Percentiles rank a stretch among this genome's conserved stretches.
phyloP scores from a whole-genome alignment of 257 asterid genomes.

The Haberlea rhodopensis region DNA sequence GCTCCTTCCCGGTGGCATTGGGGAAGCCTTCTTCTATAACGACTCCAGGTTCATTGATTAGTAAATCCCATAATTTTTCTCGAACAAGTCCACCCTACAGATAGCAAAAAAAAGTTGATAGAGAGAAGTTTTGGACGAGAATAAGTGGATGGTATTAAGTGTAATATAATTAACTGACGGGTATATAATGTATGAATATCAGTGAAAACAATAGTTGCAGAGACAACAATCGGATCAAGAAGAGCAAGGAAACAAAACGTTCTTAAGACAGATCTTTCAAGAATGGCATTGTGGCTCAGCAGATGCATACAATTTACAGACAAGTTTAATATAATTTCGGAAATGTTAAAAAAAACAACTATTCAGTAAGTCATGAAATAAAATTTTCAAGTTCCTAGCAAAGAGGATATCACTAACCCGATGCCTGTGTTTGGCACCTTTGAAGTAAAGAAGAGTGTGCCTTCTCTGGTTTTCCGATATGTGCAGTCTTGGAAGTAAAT shows the following conservation, averaged over 20 bases:
- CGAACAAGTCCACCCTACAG: slow-evolving; percentile 82
- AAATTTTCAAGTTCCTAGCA: background rate
- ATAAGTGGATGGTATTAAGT: background rate
- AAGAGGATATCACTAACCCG: slow-evolving; percentile 56
- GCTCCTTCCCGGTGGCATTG: slow-evolving; percentile 87
- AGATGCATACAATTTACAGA: background rate
- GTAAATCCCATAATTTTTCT: slow-evolving; percentile 81
- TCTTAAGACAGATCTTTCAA: background rate
- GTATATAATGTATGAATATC: background rate
- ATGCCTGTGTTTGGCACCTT: slow-evolving; percentile 96
- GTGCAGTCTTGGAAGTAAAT: slow-evolving; percentile 71
- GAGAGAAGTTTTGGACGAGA: background rate
- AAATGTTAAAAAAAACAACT: background rate
- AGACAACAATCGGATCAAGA: background rate
- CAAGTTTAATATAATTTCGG: background rate
- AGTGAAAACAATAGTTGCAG: slow-evolving; percentile 9
- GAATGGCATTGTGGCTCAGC: background rate
- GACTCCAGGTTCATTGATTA: slow-evolving; percentile 60
- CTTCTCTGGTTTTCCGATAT: slow-evolving; percentile 58
- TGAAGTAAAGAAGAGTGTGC: slow-evolving; percentile 75
- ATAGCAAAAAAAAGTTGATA: background rate
- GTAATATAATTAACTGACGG: background rate
- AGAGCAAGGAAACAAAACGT: background rate
- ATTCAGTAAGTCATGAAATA: background rate
- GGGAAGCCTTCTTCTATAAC: slow-evolving; percentile 94